phyloP scores from a whole-genome alignment of 2,329 filamentous ascomycete species.

The Colletotrichum liaoningense region DNA sequence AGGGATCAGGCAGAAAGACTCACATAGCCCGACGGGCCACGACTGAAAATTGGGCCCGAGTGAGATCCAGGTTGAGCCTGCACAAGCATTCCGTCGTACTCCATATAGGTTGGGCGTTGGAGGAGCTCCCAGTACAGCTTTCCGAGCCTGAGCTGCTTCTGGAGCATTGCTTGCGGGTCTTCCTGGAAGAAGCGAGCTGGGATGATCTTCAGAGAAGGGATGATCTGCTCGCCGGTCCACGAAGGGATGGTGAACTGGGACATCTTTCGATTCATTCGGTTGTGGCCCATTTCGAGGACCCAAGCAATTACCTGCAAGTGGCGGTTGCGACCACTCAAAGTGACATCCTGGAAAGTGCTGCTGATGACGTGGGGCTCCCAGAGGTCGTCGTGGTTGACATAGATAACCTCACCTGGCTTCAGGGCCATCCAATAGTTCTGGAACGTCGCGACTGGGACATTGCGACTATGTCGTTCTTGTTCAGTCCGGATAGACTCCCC shows the following conservation, averaged over 20 bases:
- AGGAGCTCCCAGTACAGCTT: slow-evolving; percentile 60
- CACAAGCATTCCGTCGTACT: slow-evolving; percentile 56
- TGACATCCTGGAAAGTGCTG: slow-evolving; percentile 39
- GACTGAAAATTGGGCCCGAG: not conserved
- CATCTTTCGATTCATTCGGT: slow-evolving; percentile 51
- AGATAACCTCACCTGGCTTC: slow-evolving; percentile 58
- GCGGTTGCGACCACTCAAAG: not conserved
- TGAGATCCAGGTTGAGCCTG: slow-evolving; percentile 40
- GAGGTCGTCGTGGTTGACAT: slow-evolving; percentile 51
- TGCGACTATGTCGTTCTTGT: slow-evolving; percentile 50
- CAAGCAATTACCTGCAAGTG: slow-evolving; percentile 49
- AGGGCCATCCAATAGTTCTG: slow-evolving; percentile 59
- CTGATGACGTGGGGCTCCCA: slow-evolving; percentile 57
- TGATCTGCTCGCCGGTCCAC: slow-evolving; percentile 58
- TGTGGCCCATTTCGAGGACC: slow-evolving; percentile 51
- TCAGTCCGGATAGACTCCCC: slow-evolving; percentile 53
- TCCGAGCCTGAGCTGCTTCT: slow-evolving; percentile 54
- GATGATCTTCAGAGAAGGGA: slow-evolving; percentile 53
- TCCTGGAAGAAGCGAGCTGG: slow-evolving; percentile 56
- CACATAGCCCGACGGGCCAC: slow-evolving; percentile 47
- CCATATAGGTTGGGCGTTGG: slow-evolving; percentile 57
- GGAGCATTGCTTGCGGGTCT: slow-evolving; percentile 46
- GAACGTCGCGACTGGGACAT: slow-evolving; percentile 55
- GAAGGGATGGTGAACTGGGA: slow-evolving; percentile 47
- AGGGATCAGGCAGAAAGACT: not conserved